Evolutionary conservation across 2,329 filamentous ascomycete genomes (phyloP), one percentile per base, ranked within the genome.

Genomic region (Trichoderma semiorbis): DNA sequence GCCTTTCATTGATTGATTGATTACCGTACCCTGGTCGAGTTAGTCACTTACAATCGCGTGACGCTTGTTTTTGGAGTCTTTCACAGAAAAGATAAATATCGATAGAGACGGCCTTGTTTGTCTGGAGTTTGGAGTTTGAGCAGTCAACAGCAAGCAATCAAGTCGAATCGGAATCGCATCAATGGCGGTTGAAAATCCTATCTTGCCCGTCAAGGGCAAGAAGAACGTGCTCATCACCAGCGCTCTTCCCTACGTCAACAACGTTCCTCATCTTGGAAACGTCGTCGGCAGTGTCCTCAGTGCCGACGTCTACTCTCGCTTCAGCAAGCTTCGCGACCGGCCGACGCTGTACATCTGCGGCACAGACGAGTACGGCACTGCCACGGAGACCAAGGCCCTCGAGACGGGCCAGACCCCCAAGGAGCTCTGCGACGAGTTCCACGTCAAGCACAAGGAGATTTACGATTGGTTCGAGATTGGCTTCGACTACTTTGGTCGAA

Each of bases 401-500:
- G 94, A 97, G 80, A 94, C 96, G 80, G 91, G 92, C 16, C 86
- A 94, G 74, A 94, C 91, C 14, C 94, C 95, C 26, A 87, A 92
- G 77, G 88, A 95, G 79, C 89, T 98, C 14, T 98, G 95, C 85
- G 90, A 93, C 82, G 97, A 98, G 84, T 98, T 97, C 85, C 93
- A 97, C 84, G 90, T 90, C 77, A 90, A 97, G 72, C 95, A 98
- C 83, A 90, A 94, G 77, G 93, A 92, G 63, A 92, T 98, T 75
- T 98, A 98, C 82, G 89, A 97, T 81, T 98, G 95, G 94, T 99
- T 99, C 84, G 90, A 94, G 79, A 95, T 98, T 78, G 91, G 89
- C 72, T 98, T 98, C 80, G 95, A 98, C 83, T 91, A 95, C 82
- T 99, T 98, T 80, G 96, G 95, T 74, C 92, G 95, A 72, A 98